These are phyloP conservation scores for Chrysosporium keratinophilum DNA, from an alignment of 2,329 filamentous ascomycete genomes.

Conservation along the genomic window DNA sequence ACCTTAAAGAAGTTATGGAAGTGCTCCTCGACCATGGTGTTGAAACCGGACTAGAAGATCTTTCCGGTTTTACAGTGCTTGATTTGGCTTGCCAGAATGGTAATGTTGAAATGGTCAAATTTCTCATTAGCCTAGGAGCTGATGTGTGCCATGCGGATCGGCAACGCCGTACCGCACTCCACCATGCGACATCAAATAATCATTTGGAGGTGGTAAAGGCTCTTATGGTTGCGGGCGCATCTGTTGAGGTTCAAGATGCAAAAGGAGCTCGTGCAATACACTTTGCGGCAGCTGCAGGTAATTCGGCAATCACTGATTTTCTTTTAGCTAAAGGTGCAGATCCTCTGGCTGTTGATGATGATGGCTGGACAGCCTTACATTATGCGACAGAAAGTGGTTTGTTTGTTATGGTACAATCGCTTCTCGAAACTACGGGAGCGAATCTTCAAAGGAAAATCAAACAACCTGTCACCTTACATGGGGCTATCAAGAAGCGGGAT, in stretches of 20 bases:
- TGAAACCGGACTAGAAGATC: background rate
- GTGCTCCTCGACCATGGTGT: background rate
- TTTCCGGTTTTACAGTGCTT: background rate
- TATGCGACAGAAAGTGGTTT: background rate
- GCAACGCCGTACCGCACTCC: background rate
- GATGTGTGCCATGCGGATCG: background rate
- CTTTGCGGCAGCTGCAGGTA: constrained; percentile 2
- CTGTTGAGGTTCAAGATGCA: background rate
- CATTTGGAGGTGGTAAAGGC: background rate
- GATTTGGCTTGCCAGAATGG: constrained; percentile 1
- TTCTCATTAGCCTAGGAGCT: background rate
- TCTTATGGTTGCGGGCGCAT: background rate
- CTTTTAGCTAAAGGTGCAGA: background rate
- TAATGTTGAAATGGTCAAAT: background rate
- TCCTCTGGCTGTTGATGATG: background rate
- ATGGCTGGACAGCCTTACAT: constrained; percentile 1
- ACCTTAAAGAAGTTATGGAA: background rate
- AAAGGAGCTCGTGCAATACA: background rate
- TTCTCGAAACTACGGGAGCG: background rate
- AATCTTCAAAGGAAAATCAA: background rate
- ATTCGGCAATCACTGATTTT: background rate
- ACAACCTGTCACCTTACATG: background rate
- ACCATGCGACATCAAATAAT: background rate
- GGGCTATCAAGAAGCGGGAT: constrained; percentile 1
- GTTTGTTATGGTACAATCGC: background rate